Percentiles rank a stretch among this genome's conserved stretches.
These are phyloP conservation scores for Mortierella hygrophila DNA, from an alignment of 192 early-diverging fungal genomes.

Conservation along the genomic window DNA sequence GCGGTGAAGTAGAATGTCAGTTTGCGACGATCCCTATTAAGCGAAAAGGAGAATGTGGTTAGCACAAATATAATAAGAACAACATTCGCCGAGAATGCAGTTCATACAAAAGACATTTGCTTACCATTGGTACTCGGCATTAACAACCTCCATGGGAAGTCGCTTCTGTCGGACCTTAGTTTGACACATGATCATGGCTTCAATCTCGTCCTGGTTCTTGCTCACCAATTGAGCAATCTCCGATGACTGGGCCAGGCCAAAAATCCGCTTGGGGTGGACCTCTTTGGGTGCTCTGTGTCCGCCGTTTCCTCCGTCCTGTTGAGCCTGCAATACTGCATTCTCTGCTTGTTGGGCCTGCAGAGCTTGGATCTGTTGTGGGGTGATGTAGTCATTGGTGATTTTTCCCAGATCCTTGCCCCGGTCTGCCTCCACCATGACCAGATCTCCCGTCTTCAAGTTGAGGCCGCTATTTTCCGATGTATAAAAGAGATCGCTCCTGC, in stretches of 20 bases:
- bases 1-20: constrained; percentile 97
- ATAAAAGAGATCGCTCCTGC: constrained; percentile 87
- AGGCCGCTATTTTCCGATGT: constrained; percentile 63
- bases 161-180: constrained; percentile 90
- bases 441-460: constrained; percentile 71
- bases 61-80: neutral
- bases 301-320: constrained; percentile 57
- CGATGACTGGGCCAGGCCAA: constrained; percentile 79
- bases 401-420: constrained; percentile 93
- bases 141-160: constrained; percentile 95
- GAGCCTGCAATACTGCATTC: constrained; percentile 52
- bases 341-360: constrained; percentile 63
- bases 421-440: constrained; percentile 92
- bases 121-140: constrained; percentile 99
- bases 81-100: neutral
- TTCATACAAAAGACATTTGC: neutral
- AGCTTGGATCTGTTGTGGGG: constrained; percentile 63
- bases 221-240: constrained; percentile 85
- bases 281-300: constrained; percentile 79
- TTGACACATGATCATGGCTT: constrained; percentile 90
- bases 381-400: constrained; percentile 78
- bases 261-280: constrained; percentile 92
- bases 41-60: neutral
- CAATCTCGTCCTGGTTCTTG: constrained; percentile 93
- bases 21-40: constrained; percentile 89